Evolutionary conservation across 78 protist genomes (phyloP).

Genomic region (Pigoraptor vietnamica): DNA sequence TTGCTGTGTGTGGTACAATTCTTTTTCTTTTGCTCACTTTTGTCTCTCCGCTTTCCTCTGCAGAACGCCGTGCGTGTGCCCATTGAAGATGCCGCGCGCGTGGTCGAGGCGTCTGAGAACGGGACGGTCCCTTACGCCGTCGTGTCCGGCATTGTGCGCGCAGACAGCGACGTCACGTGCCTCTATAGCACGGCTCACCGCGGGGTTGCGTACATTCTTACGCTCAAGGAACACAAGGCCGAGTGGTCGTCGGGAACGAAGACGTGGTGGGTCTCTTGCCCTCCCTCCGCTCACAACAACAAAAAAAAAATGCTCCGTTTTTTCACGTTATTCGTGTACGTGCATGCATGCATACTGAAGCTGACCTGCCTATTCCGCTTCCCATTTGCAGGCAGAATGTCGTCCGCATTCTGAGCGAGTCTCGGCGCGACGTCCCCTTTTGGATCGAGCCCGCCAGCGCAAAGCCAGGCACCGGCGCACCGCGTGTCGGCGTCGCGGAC

Average conservation of each 20-base stretch:
- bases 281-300: background rate
- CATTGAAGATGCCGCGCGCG: background rate
- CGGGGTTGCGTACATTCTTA: background rate
- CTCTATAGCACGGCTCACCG: background rate
- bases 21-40: background rate
- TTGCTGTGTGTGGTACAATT: too few species aligned
- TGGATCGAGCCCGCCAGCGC: background rate
- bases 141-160: background rate
- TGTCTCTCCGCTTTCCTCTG: background rate
- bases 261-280: background rate
- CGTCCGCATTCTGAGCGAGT: background rate
- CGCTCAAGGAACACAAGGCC: background rate
- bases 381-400: background rate
- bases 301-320: too few species aligned
- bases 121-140: background rate
- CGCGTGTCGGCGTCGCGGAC: background rate
- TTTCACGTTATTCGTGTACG: too few species aligned
- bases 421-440: background rate
- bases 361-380: too few species aligned
- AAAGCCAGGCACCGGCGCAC: background rate
- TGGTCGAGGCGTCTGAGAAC: background rate
- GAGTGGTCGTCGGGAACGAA: background rate
- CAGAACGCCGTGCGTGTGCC: background rate
- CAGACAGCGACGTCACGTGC: background rate
- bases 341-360: too few species aligned